Conservation (phyloP, 441 rosid genomes). For the Mallotus repandus region DNA sequence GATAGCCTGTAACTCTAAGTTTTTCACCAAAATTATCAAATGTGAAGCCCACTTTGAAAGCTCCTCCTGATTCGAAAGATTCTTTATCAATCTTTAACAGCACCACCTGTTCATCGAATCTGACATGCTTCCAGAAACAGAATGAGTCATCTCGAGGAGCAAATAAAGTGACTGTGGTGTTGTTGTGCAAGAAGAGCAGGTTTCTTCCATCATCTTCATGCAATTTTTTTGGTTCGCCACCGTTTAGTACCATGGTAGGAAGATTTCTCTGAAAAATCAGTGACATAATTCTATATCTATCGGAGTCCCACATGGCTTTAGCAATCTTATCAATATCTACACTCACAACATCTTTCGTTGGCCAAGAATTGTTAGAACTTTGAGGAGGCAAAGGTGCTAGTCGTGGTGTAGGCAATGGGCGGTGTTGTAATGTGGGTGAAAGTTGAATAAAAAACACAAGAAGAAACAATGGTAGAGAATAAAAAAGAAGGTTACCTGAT, state of each 20-base stretch:
- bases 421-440: background rate
- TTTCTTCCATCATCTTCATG: background rate
- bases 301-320: background rate
- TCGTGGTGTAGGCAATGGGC: too few relatives aligned
- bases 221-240: background rate
- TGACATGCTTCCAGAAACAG: background rate
- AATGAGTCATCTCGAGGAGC: background rate
- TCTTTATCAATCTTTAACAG: background rate
- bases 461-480: background rate
- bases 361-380: background rate
- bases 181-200: background rate
- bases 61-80: too few relatives aligned
- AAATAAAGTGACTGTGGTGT: background rate
- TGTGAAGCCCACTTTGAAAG: too few relatives aligned
- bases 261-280: background rate
- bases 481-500: too few relatives aligned
- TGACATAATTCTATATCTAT: background rate
- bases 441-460: background rate
- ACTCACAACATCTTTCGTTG: background rate
- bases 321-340: constrained; percentile 8
- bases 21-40: too few relatives aligned
- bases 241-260: background rate
- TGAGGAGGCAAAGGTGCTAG: background rate
- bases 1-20: too few relatives aligned
- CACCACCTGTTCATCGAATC: background rate